These are phyloP conservation scores for Saccharomycopsis schoenii DNA, from an alignment of 805 yeast genomes.

Conservation along the genomic window DNA sequence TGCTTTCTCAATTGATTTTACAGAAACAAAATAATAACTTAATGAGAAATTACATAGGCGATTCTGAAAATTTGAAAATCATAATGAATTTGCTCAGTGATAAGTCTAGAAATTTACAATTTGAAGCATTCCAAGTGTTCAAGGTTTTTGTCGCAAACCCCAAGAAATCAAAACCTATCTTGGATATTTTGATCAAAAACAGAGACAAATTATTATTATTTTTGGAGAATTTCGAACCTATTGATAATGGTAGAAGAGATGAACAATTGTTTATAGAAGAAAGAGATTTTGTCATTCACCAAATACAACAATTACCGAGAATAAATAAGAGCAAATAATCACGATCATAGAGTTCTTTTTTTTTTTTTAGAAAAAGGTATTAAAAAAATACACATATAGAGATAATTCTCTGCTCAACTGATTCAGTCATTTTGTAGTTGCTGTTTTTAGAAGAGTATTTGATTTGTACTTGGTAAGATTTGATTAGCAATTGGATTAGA, in stretches of 20 bases:
- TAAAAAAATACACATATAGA: not conserved
- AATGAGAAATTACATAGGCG: constrained; percentile 69
- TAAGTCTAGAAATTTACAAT: constrained; percentile 78
- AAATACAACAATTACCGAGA: constrained; percentile 64
- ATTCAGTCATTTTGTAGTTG: too few relatives aligned
- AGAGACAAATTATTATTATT: constrained; percentile 65
- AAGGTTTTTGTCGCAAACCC: constrained; percentile 97
- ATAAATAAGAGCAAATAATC: constrained; percentile 1
- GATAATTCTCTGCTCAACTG: too few relatives aligned
- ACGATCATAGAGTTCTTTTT: not conserved
- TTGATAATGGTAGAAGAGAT: constrained; percentile 40
- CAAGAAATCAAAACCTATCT: constrained; percentile 66
- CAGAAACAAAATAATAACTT: constrained; percentile 60
- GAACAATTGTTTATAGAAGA: constrained; percentile 67
- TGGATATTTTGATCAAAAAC: constrained; percentile 77
- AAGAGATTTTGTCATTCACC: constrained; percentile 66
- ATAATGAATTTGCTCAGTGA: constrained; percentile 83
- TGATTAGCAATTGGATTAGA: too few relatives aligned
- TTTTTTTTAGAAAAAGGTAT: not conserved
- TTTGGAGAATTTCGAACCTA: constrained; percentile 50
- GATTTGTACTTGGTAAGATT: too few relatives aligned
- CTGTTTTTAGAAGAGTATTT: too few relatives aligned
- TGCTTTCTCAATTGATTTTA: constrained; percentile 63
- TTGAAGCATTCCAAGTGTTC: constrained; percentile 87
- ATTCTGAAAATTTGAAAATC: constrained; percentile 73